Conservation (phyloP, 169 alveolate species). For the Theileria parva region DNA sequence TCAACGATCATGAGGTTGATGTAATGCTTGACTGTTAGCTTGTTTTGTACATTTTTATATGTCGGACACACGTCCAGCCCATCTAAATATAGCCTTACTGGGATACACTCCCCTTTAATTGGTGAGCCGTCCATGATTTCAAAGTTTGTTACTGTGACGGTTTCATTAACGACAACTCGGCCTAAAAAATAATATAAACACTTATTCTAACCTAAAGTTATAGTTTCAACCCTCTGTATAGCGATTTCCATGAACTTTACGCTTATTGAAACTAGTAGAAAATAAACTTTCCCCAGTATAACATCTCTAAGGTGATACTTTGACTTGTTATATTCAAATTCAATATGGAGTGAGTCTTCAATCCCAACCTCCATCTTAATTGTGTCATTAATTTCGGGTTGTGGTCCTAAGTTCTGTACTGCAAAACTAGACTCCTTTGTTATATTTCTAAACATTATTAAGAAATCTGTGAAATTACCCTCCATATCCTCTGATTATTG, state of each 20-base stretch:
- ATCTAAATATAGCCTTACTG: slow-evolving; percentile 93
- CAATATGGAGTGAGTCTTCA: slow-evolving; percentile 96
- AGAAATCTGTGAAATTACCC: slow-evolving; percentile 54
- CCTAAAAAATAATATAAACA: slow-evolving; percentile 43
- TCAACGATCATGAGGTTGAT: slow-evolving; percentile 96
- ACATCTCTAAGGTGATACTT: slow-evolving; percentile 95
- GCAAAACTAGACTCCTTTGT: slow-evolving; percentile 93
- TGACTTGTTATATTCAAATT: slow-evolving; percentile 91
- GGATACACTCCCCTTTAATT: slow-evolving; percentile 92
- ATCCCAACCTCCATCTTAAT: slow-evolving; percentile 97
- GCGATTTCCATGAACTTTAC: slow-evolving; percentile 96
- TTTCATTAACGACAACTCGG: slow-evolving; percentile 84
- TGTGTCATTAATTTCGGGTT: slow-evolving; percentile 87
- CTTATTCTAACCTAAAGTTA: slow-evolving; percentile 34
- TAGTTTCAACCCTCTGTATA: slow-evolving; percentile 72
- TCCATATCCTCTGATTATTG: slow-evolving; percentile 90
- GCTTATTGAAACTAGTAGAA: slow-evolving; percentile 95
- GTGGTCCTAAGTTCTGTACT: slow-evolving; percentile 88
- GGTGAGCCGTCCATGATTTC: slow-evolving; percentile 99
- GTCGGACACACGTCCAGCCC: slow-evolving; percentile 98
- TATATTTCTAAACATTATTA: slow-evolving; percentile 73
- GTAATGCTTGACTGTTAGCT: slow-evolving; percentile 94
- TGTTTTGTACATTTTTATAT: slow-evolving; percentile 92
- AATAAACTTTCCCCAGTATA: slow-evolving; percentile 94
- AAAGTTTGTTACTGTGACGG: slow-evolving; percentile 93